Evolutionary conservation across 441 rosid genomes (phyloP).

Genomic region (Erysimum cheiri): DNA sequence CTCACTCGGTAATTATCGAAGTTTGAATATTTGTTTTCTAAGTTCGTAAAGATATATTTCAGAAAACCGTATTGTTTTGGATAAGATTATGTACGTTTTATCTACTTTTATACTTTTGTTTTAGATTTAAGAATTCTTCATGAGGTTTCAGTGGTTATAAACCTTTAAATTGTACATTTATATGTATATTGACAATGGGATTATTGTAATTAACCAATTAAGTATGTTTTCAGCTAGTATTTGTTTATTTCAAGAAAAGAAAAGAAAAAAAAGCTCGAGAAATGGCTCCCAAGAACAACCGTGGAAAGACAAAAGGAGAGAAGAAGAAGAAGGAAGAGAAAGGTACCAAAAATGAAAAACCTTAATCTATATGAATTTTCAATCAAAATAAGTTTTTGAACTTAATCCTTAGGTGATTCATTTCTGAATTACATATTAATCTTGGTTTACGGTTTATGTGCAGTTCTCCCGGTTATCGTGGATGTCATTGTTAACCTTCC

Average conservation of each 20-base stretch:
- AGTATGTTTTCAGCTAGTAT: constrained; percentile 10
- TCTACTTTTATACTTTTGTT: not conserved
- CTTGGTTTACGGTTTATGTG: constrained; percentile 33
- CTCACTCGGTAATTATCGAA: constrained; percentile 36
- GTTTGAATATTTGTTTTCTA: not conserved
- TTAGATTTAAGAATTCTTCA: constrained; percentile 20
- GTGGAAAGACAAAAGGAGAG: constrained; percentile 87
- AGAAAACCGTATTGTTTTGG: constrained; percentile 15
- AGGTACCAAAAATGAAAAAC: constrained; percentile 47
- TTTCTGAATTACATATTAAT: not conserved
- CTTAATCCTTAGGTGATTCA: not conserved
- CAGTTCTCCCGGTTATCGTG: constrained; percentile 89
- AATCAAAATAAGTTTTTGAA: not conserved
- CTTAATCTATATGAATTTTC: not conserved
- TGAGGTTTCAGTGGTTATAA: constrained; percentile 25
- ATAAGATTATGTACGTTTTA: constrained; percentile 11
- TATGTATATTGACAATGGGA: constrained; percentile 20
- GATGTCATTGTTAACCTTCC: constrained; percentile 89
- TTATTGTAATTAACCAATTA: not conserved
- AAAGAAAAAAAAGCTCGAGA: constrained; percentile 24
- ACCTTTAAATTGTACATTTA: not conserved
- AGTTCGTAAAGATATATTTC: not conserved
- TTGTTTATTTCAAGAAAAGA: constrained; percentile 24
- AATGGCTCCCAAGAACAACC: constrained; percentile 97
- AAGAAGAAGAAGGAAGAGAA: constrained; percentile 98